Evolutionary conservation across 2,329 filamentous ascomycete genomes (phyloP), one percentile per base, ranked within the genome.

Genomic region (Scortechinia acanthostroma): DNA sequence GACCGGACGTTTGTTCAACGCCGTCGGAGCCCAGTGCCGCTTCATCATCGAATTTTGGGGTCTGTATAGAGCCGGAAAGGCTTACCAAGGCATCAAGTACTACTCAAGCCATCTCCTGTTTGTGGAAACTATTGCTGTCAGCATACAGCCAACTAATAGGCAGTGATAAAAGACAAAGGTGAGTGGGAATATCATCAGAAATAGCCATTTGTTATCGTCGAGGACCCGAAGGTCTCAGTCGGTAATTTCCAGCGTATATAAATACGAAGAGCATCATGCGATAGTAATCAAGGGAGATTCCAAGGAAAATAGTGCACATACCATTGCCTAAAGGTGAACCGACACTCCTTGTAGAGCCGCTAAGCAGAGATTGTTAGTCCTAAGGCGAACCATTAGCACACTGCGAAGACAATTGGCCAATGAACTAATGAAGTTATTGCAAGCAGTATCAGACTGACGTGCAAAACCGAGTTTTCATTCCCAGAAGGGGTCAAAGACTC

Each of bases 11-110:
- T 57, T 61, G 61, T 55, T 62, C 58, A 51, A 54, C 64, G 67
- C 69, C 71, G 66, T 83, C 79, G 77, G 79, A 80, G 80, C 80
- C 80, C 80, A 84, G 80, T 84, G 80, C 80, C 77, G 49, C 69
- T 70, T 76, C 74, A 77, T 78, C 74, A 70, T 70, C 44, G 43
- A 45, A 17, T 20, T 46, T 43, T 42, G 46, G 42, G 46, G 40
- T 35, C 47, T 43, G 40, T 46, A 47, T 22, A 43, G 43, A 19
- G 43, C 20, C 22, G 44, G 48, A 57, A 46, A 62, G 61, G 58
- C 57, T 35, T 45, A n/a, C 37, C 37, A 16, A n/a, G n/a, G n/a
- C n/a, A n/a, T n/a, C n/a, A n/a, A n/a, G n/a, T n/a, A n/a, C n/a
- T n/a, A n/a, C n/a, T n/a, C n/a, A n/a, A n/a, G n/a, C n/a, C n/a